These are phyloP conservation scores for Aspergillus fischeri DNA, from an alignment of 2,329 filamentous ascomycete genomes.

Conservation along the genomic window DNA sequence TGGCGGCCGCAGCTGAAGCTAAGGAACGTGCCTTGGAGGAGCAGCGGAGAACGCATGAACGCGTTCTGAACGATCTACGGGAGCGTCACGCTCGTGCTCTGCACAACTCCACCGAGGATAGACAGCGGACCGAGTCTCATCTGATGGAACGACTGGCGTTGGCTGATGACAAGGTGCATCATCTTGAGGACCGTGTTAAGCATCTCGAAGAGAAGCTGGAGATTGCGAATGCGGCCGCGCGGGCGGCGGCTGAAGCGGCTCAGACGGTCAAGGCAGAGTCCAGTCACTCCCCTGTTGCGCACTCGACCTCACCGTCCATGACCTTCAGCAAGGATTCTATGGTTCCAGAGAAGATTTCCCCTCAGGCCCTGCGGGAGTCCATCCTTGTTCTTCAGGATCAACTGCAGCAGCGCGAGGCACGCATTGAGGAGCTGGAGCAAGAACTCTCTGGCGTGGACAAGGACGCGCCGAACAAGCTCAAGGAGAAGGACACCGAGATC, in stretches of 20 bases:
- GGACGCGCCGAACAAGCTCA: slow-evolving; percentile 75
- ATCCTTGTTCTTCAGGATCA: slow-evolving; percentile 97
- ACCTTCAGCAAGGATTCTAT: slow-evolving; percentile 43
- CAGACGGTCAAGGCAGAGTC: slow-evolving; percentile 52
- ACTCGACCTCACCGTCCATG: slow-evolving; percentile 46
- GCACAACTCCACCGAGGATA: slow-evolving; percentile 72
- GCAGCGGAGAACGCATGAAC: slow-evolving; percentile 63
- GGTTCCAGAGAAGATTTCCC: slow-evolving; percentile 80
- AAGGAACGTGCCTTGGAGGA: slow-evolving; percentile 54
- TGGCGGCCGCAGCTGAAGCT: slow-evolving; percentile 52
- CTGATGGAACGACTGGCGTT: slow-evolving; percentile 76
- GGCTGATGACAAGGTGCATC: slow-evolving; percentile 76
- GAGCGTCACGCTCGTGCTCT: slow-evolving; percentile 71
- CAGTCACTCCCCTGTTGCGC: slow-evolving; percentile 34
- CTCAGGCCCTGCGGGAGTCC: slow-evolving; percentile 89
- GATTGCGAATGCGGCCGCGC: slow-evolving; percentile 81
- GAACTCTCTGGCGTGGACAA: slow-evolving; percentile 65
- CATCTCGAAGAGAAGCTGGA: slow-evolving; percentile 89
- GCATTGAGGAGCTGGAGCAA: slow-evolving; percentile 81
- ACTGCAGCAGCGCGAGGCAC: slow-evolving; percentile 85
- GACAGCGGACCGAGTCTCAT: slow-evolving; percentile 72
- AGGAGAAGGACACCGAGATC: slow-evolving; percentile 91
- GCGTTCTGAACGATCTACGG: slow-evolving; percentile 69
- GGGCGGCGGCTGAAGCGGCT: slow-evolving; percentile 74
- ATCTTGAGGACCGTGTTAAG: slow-evolving; percentile 77